phyloP scores from a whole-genome alignment of 176 grass and related monocot species.

The Oryza brachyantha region DNA sequence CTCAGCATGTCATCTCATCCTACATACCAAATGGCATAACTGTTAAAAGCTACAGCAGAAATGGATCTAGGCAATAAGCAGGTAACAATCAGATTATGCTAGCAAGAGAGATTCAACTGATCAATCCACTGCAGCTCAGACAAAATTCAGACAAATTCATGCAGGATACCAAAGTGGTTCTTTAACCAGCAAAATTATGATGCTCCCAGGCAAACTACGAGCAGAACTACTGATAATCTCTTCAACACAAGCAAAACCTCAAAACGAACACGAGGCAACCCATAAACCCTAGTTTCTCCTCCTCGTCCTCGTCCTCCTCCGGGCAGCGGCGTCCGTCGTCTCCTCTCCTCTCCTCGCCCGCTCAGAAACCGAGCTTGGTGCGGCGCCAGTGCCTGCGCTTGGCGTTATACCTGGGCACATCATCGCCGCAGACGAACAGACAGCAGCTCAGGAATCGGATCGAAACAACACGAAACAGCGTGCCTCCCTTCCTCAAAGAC shows the following conservation, averaged over 20 bases:
- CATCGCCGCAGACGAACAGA: too few species aligned
- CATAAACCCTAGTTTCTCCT: constrained; percentile 2
- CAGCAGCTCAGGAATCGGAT: not conserved
- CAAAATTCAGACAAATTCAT: not conserved
- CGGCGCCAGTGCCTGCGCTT: constrained; percentile 99
- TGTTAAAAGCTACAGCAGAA: not conserved
- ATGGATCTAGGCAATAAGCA: not conserved
- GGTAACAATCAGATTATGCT: not conserved
- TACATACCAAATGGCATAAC: too few species aligned
- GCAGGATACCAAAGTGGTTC: not conserved
- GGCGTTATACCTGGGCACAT: constrained; percentile 65
- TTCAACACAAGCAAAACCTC: constrained; percentile 30
- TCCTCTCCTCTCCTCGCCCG: not conserved
- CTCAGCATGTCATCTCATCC: too few species aligned
- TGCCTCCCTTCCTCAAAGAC: not conserved
- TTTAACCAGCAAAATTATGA: constrained; percentile 18
- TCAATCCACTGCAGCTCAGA: not conserved
- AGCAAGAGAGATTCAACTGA: not conserved
- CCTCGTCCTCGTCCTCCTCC: not conserved
- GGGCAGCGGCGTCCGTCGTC: not conserved
- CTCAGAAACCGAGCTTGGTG: constrained; percentile 95
- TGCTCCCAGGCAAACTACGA: constrained; percentile 1
- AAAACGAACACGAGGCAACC: not conserved
- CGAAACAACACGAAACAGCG: not conserved
- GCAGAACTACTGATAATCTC: constrained; percentile 4